These are phyloP conservation scores for Metschnikowia colocasiae DNA, from an alignment of 805 yeast genomes.

Conservation along the genomic window DNA sequence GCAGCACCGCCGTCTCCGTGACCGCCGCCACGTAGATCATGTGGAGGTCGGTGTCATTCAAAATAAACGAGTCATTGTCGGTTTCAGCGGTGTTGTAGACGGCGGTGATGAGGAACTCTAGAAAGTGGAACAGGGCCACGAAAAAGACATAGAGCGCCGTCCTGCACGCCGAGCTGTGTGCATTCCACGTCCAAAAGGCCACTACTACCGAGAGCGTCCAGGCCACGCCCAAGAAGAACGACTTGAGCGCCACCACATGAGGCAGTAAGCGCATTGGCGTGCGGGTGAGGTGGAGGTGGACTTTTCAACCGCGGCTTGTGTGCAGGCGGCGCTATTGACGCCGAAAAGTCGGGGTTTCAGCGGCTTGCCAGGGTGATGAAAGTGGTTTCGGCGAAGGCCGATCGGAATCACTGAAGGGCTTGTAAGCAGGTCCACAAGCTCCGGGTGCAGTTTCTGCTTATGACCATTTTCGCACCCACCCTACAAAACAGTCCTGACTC, in stretches of 20 bases:
- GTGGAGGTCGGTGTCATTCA: conserved; percentile 31
- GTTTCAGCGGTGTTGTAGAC: conserved; percentile 63
- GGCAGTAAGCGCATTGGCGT: conserved; percentile 20
- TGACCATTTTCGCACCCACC: too few species aligned
- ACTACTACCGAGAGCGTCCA: conserved; percentile 13
- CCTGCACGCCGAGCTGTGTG: conserved; percentile 1
- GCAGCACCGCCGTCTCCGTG: conserved; percentile 12
- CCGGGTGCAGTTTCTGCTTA: too few species aligned
- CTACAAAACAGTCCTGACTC: too few species aligned
- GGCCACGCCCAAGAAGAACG: conserved; percentile 30
- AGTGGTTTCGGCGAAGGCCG: too few species aligned
- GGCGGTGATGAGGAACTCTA: conserved; percentile 82
- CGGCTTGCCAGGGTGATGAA: too few species aligned
- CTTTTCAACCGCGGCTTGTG: background rate
- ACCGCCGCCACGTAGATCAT: conserved; percentile 19
- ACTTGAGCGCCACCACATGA: conserved; percentile 29
- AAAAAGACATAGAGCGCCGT: conserved; percentile 9
- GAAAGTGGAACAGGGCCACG: conserved; percentile 61
- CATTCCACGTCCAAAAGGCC: background rate
- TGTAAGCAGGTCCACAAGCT: too few species aligned
- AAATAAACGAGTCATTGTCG: conserved; percentile 52
- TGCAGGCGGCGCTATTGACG: background rate
- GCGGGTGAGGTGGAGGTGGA: background rate
- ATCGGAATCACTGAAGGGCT: too few species aligned
- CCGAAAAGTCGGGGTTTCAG: too few species aligned